Evolutionary conservation across 2,329 filamentous ascomycete genomes (phyloP).

Genomic region (Cytospora schulzeri): DNA sequence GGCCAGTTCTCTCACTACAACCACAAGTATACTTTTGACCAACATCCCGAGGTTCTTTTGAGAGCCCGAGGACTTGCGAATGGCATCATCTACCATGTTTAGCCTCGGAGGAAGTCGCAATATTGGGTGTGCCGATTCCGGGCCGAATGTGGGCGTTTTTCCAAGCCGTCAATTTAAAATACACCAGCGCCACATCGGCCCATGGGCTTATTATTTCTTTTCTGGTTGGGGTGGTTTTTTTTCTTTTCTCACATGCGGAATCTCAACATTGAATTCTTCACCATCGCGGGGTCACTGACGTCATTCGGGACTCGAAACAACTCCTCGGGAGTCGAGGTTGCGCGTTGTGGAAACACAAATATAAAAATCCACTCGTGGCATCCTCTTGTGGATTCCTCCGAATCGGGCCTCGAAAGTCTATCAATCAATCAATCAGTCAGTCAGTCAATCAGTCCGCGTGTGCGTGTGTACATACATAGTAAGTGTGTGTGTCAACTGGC

Average conservation of each 20-base stretch:
- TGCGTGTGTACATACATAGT: too few relatives aligned
- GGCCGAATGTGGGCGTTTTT: background rate
- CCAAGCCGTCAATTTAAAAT: background rate
- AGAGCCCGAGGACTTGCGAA: too few relatives aligned
- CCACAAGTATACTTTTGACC: too few relatives aligned
- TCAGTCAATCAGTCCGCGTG: too few relatives aligned
- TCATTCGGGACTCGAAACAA: background rate
- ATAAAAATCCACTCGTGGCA: background rate
- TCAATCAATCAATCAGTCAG: background rate
- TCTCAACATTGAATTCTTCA: too few relatives aligned
- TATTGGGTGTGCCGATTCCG: background rate
- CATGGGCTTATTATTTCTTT: background rate
- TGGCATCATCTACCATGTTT: too few relatives aligned
- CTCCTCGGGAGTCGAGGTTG: background rate
- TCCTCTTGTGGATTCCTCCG: background rate
- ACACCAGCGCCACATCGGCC: background rate
- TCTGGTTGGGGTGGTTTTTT: background rate
- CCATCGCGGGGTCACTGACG: background rate
- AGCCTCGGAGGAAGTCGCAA: background rate
- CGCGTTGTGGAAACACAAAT: background rate
- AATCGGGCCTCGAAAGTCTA: background rate
- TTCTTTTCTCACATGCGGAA: too few relatives aligned
- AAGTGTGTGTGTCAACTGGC: too few relatives aligned
- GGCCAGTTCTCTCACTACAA: background rate
- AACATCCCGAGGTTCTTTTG: too few relatives aligned